Evolutionary conservation across 306 rosid genomes (phyloP), one percentile per base, ranked within the genome.

Genomic region (Pueraria montana): DNA sequence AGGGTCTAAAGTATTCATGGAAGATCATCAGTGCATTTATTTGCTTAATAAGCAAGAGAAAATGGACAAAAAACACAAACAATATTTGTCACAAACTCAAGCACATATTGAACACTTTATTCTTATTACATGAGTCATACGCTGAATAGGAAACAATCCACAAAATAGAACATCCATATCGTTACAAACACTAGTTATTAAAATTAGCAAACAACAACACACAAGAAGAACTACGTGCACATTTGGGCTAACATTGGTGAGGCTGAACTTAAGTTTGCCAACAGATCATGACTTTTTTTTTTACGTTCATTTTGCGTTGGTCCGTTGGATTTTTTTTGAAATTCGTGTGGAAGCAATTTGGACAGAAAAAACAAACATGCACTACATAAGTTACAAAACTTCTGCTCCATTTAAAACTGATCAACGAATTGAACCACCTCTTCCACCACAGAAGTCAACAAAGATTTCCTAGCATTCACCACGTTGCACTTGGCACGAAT

Each of bases 401-500:
- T 63, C 14, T 12, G 1, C 48, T 64, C 50, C 48, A 48, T 14
- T 77, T 38, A 83, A 42, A 83, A 49, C 11, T 48, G 49, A 49
- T 36, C 21, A 49, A 32, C 16, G 0, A 77, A 61, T 26, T 76
- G 56, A 4, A 27, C 21, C 6, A 65, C 87, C 6, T 89, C 88
- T 42, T 82, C 87, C 48, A 80, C 87, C 70, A 61, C 46, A 72
- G 75, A 16, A 0, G 8, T 2, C 86, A 83, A 81, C 46, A 85
- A 2, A 8, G 74, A 76, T 4, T 45, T 40, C 72, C 46, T 72
- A 10, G 87, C 73, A 10, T 90, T 92, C 40, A 85, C 65, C 20
- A 72, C 86, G 4, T 89, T 90, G 79, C 97, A 92, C 11, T 86
- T 68, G 0, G 80, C 86, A 3, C 97, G 86, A 65, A 90, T 86